phyloP scores from a whole-genome alignment of 2,329 filamentous ascomycete species.

The Colletotrichum liaoningense region DNA sequence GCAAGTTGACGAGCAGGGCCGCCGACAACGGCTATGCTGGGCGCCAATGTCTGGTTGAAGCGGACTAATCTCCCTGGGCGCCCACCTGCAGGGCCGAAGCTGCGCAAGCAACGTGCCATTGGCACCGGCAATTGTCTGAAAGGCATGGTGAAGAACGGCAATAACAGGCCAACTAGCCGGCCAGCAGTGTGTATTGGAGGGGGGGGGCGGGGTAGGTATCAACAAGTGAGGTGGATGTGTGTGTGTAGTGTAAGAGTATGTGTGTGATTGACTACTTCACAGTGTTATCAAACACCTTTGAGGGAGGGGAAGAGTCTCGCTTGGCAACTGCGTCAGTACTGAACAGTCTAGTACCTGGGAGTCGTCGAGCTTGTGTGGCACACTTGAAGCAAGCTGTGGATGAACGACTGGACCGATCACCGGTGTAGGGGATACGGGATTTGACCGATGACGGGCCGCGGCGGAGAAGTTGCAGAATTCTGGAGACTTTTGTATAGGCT shows the following conservation, averaged over 20 bases:
- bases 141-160: constrained; percentile 24
- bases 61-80: constrained; percentile 9
- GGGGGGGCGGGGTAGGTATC: not conserved
- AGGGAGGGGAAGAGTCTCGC: not conserved
- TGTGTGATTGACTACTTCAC: constrained; percentile 4
- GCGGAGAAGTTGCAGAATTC: not conserved
- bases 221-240: not conserved
- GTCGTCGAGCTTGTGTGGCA: not conserved
- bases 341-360: not conserved
- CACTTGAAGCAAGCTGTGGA: not conserved
- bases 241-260: not conserved
- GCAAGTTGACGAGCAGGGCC: constrained; percentile 24
- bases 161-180: not conserved
- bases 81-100: constrained; percentile 10
- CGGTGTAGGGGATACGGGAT: not conserved
- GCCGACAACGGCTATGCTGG: constrained; percentile 21
- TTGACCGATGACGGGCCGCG: constrained; percentile 4
- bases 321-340: not conserved
- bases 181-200: not conserved
- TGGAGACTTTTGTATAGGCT: not conserved
- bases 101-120: constrained; percentile 25
- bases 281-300: constrained; percentile 10
- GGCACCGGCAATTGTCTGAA: constrained; percentile 26
- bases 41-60: constrained; percentile 16
- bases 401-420: not conserved